Evolutionary conservation across 2,329 filamentous ascomycete species (phyloP).

Genomic region (Dichotomopilus funicola): DNA sequence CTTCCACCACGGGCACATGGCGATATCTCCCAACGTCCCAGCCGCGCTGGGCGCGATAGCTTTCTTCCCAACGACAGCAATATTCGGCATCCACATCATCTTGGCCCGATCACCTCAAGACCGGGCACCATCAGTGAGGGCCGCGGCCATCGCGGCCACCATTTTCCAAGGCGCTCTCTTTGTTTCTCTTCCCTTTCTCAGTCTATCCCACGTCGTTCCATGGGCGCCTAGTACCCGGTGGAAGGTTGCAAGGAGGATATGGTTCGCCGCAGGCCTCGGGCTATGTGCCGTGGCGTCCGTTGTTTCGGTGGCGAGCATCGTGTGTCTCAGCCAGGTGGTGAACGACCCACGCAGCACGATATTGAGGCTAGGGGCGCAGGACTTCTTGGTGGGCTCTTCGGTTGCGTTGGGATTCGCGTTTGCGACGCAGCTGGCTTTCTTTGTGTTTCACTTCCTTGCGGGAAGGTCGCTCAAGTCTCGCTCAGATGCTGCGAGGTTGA

Average conservation of each 20-base stretch:
- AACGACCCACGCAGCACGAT: slow-evolving; percentile 27
- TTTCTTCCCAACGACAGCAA: slow-evolving; percentile 33
- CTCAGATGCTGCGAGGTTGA: slow-evolving; percentile 25
- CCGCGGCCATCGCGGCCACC: slow-evolving; percentile 34
- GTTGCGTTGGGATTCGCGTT: slow-evolving; percentile 41
- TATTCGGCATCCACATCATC: slow-evolving; percentile 36
- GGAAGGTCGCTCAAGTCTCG: slow-evolving; percentile 29
- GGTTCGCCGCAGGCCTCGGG: slow-evolving; percentile 35
- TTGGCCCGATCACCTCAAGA: slow-evolving; percentile 31
- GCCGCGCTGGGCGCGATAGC: slow-evolving; percentile 33
- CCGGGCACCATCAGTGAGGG: slow-evolving; percentile 28
- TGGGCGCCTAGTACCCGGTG: slow-evolving; percentile 17
- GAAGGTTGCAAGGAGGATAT: slow-evolving; percentile 27
- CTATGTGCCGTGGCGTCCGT: slow-evolving; percentile 40
- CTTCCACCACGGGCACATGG: slow-evolving; percentile 25
- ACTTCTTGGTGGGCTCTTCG: slow-evolving; percentile 40
- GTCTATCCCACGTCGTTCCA: slow-evolving; percentile 27
- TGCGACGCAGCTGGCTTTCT: slow-evolving; percentile 42
- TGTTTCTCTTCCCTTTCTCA: slow-evolving; percentile 30
- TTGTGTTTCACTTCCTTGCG: slow-evolving; percentile 39
- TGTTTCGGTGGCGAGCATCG: slow-evolving; percentile 39
- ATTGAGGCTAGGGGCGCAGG: slow-evolving; percentile 28
- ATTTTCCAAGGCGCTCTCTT: slow-evolving; percentile 34
- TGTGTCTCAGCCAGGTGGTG: slow-evolving; percentile 33
- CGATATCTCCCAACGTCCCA: slow-evolving; percentile 30